Conservation (phyloP, 495 filamentous ascomycete species). For the Penicillium pancosmium region DNA sequence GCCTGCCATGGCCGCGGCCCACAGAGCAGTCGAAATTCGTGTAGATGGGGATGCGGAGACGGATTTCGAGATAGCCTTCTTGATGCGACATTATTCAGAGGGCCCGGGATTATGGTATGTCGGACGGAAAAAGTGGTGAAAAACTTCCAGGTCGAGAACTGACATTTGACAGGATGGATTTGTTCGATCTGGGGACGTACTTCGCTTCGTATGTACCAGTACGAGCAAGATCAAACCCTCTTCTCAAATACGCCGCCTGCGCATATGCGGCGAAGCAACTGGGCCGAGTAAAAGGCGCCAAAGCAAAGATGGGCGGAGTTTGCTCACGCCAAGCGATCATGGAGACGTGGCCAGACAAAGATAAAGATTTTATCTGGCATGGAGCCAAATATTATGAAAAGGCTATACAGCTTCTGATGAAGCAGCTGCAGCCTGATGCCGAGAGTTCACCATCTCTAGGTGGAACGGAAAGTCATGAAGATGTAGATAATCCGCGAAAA, state of each 20-base stretch:
- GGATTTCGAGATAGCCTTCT: conserved; percentile 60
- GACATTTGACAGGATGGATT: conserved; percentile 58
- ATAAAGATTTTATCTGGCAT: conserved; percentile 57
- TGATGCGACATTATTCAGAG: conserved; percentile 65
- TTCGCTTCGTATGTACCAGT: conserved; percentile 63
- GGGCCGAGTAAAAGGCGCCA: conserved; percentile 54
- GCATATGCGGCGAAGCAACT: conserved; percentile 65
- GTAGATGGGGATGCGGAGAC: conserved; percentile 41
- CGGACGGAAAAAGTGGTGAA: not conserved
- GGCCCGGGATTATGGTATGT: conserved; percentile 59
- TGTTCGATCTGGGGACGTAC: conserved; percentile 62
- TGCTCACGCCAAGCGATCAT: conserved; percentile 53
- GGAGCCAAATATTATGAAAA: conserved; percentile 66
- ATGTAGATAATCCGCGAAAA: conserved; percentile 39
- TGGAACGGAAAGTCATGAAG: conserved; percentile 15
- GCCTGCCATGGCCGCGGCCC: conserved; percentile 20
- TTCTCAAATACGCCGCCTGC: conserved; percentile 62
- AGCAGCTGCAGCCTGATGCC: conserved; percentile 53
- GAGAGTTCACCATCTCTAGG: conserved; percentile 40
- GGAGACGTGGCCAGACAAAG: conserved; percentile 52
- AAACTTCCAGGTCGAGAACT: conserved; percentile 8
- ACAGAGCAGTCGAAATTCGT: conserved; percentile 20
- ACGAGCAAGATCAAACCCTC: conserved; percentile 55
- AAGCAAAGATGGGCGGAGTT: conserved; percentile 51
- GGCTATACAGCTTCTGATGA: conserved; percentile 63